phyloP scores from a whole-genome alignment of 306 rosid species.

The Delonix regia region DNA sequence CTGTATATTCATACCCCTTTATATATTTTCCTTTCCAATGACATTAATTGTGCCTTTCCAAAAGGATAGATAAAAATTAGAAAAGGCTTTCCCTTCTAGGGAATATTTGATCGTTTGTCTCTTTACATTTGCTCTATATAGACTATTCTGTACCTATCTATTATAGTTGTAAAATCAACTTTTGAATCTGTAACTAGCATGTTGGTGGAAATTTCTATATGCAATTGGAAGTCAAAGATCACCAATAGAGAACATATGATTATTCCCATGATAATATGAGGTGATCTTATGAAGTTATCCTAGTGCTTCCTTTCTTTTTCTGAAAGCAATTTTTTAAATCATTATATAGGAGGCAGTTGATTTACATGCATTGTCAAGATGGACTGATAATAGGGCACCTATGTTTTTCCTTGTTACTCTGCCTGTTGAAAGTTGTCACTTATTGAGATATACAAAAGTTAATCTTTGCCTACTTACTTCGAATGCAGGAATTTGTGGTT shows the following conservation, averaged over 20 bases:
- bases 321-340: neutral
- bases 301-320: constrained; percentile 3
- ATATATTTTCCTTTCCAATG: neutral
- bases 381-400: neutral
- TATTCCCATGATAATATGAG: constrained; percentile 5
- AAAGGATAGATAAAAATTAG: neutral
- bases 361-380: neutral
- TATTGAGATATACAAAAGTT: neutral
- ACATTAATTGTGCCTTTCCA: neutral
- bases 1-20: neutral
- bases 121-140: neutral
- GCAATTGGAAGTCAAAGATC: neutral
- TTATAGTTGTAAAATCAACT: neutral
- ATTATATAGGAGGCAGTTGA: constrained; percentile 13
- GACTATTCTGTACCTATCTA: neutral
- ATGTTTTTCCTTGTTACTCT: constrained; percentile 7
- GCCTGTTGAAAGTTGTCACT: constrained; percentile 5
- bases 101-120: neutral
- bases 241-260: neutral
- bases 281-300: neutral
- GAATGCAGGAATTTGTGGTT: constrained; percentile 83
- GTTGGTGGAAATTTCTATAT: neutral
- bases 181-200: constrained; percentile 3
- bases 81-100: neutral
- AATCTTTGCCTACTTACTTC: neutral